Conservation (phyloP, 139 green algal genomes). For the Ostreobium quekettii region DNA sequence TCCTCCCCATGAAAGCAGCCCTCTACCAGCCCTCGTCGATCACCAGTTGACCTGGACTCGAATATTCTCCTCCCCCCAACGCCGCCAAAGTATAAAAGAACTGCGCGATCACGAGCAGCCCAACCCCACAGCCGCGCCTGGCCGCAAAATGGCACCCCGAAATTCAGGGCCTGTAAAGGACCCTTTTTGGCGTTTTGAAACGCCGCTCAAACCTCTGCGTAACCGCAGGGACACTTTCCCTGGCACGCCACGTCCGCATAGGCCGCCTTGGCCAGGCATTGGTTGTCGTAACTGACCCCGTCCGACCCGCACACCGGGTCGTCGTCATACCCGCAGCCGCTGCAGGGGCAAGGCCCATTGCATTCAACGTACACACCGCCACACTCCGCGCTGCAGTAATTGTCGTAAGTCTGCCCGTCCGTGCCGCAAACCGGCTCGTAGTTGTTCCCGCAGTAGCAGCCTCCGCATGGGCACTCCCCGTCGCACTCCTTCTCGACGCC, state of each 20-base stretch:
- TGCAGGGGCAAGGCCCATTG: constrained; percentile 13
- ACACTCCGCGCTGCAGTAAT: constrained; percentile 19
- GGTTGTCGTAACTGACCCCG: constrained; percentile 21
- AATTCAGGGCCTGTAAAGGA: no score
- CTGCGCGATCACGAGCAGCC: no score
- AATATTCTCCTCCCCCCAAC: no score
- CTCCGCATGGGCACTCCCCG: constrained; percentile 17
- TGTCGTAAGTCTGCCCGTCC: constrained; percentile 26
- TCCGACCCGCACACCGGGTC: constrained; percentile 24
- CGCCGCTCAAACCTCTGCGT: no score
- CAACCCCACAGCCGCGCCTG: no score
- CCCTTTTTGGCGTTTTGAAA: no score
- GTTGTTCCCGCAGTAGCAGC: not conserved
- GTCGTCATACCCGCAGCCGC: constrained; percentile 7
- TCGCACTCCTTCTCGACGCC: constrained; percentile 11
- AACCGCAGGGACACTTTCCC: no score
- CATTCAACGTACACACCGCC: constrained; percentile 6
- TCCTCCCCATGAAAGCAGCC: no score
- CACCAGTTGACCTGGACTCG: no score
- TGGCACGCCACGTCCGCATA: constrained; percentile 5
- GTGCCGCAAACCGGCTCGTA: constrained; percentile 21
- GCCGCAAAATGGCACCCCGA: no score
- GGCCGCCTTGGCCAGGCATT: constrained; percentile 15
- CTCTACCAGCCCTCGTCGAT: no score
- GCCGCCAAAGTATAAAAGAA: no score